Evolutionary conservation across 2,329 filamentous ascomycete species (phyloP).

Genomic region (Fusarium duplospermum): DNA sequence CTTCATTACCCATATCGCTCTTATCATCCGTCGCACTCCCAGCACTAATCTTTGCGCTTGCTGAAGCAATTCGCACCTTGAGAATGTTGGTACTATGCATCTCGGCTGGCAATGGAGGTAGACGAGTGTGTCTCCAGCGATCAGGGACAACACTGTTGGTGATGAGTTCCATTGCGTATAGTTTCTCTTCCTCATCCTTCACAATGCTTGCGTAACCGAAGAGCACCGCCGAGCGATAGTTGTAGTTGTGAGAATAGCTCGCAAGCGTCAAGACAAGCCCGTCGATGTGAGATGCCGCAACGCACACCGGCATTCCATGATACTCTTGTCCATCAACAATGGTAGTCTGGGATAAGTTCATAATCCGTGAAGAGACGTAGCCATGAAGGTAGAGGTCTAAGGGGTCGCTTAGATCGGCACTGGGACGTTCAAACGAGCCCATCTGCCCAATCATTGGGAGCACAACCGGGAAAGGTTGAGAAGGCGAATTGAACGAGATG

Average conservation of each 20-base stretch:
- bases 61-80: constrained; percentile 74
- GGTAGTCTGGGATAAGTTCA: constrained; percentile 65
- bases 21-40: constrained; percentile 70
- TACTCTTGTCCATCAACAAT: not conserved
- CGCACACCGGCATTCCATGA: constrained; percentile 74
- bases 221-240: constrained; percentile 84
- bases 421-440: constrained; percentile 75
- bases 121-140: constrained; percentile 76
- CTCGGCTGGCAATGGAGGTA: constrained; percentile 78
- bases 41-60: constrained; percentile 79
- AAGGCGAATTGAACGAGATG: constrained; percentile 77
- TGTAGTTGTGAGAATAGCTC: constrained; percentile 84
- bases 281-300: constrained; percentile 80
- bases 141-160: constrained; percentile 78
- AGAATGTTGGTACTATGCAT: constrained; percentile 81
- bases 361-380: constrained; percentile 82
- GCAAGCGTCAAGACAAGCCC: constrained; percentile 83
- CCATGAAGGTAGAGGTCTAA: constrained; percentile 86
- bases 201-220: constrained; percentile 80
- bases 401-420: constrained; percentile 70
- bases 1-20: constrained; percentile 59
- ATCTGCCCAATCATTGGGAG: constrained; percentile 90
- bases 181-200: constrained; percentile 74
- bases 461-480: constrained; percentile 78
- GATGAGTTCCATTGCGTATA: constrained; percentile 82